Evolutionary conservation across 805 yeast genomes (phyloP).

Genomic region (Saccharomycopsis capsularis): DNA sequence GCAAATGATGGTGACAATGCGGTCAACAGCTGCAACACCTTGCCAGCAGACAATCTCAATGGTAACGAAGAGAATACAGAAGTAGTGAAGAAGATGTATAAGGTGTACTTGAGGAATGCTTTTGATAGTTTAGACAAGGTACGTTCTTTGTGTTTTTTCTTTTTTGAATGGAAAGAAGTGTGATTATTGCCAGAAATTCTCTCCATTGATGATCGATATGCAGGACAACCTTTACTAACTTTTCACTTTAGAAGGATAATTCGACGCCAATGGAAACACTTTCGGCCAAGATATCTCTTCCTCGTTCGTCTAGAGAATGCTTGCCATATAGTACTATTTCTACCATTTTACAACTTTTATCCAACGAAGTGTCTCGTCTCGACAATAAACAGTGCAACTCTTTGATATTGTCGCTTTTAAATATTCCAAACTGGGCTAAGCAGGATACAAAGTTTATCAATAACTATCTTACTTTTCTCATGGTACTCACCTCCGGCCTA

Average conservation of each 20-base stretch:
- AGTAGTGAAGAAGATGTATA: conserved; percentile 23
- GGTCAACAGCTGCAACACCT: not conserved
- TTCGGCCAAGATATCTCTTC: conserved; percentile 51
- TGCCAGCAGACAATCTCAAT: not conserved
- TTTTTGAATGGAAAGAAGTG: no score
- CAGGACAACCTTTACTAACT: no score
- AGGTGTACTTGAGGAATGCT: conserved; percentile 54
- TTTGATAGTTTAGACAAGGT: conserved; percentile 60
- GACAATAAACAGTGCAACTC: conserved; percentile 40
- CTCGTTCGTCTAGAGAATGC: conserved; percentile 45
- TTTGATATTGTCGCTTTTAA: conserved; percentile 56
- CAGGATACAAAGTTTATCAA: conserved; percentile 35
- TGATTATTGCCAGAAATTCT: no score
- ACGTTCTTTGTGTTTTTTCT: conserved; percentile 25
- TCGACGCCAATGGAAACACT: conserved; percentile 49
- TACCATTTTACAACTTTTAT: conserved; percentile 49
- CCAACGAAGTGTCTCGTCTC: conserved; percentile 60
- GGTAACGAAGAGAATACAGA: not conserved
- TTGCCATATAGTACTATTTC: conserved; percentile 46
- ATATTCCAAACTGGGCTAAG: conserved; percentile 54
- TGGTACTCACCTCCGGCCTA: conserved; percentile 71
- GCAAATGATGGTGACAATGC: not conserved
- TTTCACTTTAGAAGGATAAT: conserved; percentile 29
- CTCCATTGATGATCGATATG: no score
- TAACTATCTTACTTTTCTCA: conserved; percentile 62